Evolutionary conservation across 2,329 filamentous ascomycete species (phyloP).

Genomic region (Podosphaera fusca): DNA sequence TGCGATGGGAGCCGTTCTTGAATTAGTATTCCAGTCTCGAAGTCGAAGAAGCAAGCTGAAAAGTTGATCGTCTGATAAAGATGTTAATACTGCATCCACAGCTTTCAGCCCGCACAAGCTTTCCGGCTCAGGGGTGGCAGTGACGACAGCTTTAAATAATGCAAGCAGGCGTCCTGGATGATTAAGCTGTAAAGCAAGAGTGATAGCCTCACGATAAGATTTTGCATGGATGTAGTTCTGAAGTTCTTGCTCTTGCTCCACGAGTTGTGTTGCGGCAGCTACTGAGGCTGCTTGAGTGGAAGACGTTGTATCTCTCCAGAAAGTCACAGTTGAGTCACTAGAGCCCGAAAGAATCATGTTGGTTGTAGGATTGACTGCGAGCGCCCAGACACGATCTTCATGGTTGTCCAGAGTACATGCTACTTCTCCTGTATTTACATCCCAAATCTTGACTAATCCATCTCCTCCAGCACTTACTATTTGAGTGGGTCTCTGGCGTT

Average conservation of each 20-base stretch:
- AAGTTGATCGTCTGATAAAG: conserved; percentile 63
- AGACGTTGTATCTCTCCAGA: conserved; percentile 82
- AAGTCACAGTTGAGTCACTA: conserved; percentile 78
- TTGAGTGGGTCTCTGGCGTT: conserved; percentile 38
- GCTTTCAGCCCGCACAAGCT: conserved; percentile 40
- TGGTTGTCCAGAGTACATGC: conserved; percentile 91
- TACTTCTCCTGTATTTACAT: conserved; percentile 60
- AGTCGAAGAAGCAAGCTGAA: conserved; percentile 60
- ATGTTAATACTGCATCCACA: conserved; percentile 67
- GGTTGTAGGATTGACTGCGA: conserved; percentile 45
- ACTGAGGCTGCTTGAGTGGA: conserved; percentile 55
- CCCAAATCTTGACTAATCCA: conserved; percentile 91
- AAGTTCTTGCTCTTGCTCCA: conserved; percentile 85
- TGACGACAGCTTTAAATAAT: conserved; percentile 62
- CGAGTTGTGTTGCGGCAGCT: conserved; percentile 50
- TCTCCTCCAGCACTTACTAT: conserved; percentile 80
- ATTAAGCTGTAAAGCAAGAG: conserved; percentile 75
- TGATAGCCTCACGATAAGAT: conserved; percentile 82
- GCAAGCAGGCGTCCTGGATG: conserved; percentile 71
- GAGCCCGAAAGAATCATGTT: conserved; percentile 73
- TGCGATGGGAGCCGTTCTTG: conserved; percentile 60
- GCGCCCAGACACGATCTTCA: conserved; percentile 82
- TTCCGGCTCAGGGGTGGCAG: conserved; percentile 31
- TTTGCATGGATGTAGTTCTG: conserved; percentile 78
- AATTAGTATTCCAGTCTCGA: conserved; percentile 95